Evolutionary conservation across 768 basidiomycete species (phyloP).

Genomic region (Lenzites betulinus): DNA sequence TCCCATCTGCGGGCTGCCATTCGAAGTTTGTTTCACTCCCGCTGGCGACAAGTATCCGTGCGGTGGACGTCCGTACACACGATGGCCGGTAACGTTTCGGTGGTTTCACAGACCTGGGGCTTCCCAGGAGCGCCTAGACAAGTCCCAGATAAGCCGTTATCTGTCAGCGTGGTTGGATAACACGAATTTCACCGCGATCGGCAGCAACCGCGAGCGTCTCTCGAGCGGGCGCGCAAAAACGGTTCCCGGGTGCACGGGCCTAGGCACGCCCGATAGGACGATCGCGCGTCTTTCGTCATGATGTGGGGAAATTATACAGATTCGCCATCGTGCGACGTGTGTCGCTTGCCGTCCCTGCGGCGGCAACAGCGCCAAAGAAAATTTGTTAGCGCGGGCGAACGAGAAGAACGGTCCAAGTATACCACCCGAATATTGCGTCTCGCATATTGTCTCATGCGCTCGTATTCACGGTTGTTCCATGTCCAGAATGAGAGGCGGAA

Average conservation of each 20-base stretch:
- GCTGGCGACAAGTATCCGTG: not conserved
- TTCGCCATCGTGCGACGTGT: conserved; percentile 6
- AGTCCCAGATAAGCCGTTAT: conserved; percentile 1
- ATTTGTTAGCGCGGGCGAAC: no score
- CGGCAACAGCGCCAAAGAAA: no score
- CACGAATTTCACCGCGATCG: not conserved
- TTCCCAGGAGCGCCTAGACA: not conserved
- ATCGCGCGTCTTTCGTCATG: conserved; percentile 19
- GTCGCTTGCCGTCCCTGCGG: no score
- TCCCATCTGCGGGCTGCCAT: not conserved
- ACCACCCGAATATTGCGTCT: not conserved
- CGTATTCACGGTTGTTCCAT: not conserved
- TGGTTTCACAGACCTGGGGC: conserved; percentile 9
- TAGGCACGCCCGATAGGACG: conserved; percentile 10
- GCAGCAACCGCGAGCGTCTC: not conserved
- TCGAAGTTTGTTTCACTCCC: not conserved
- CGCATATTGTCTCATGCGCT: not conserved
- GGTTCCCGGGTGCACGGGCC: conserved; percentile 12
- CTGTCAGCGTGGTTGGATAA: not conserved
- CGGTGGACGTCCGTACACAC: not conserved
- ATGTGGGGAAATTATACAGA: conserved; percentile 20
- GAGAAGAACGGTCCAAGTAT: not conserved
- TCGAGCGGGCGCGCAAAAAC: not conserved
- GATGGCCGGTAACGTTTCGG: not conserved
- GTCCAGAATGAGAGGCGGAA: conserved; percentile 5